phyloP scores from a whole-genome alignment of 345 rosid genomes.

The Nephelium lappaceum region DNA sequence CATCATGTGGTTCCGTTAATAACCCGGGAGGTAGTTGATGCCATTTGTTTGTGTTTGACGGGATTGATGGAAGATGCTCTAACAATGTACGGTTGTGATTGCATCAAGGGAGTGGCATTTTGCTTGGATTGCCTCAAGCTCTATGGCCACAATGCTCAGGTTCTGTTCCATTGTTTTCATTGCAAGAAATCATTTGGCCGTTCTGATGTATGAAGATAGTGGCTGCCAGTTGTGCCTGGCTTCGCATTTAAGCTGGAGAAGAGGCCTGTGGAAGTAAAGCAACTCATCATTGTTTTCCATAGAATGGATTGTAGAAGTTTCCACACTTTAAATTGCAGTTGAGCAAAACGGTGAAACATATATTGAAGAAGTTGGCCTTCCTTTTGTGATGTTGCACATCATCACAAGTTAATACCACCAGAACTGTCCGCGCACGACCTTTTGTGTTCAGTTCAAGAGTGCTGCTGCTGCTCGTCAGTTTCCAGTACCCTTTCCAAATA shows the following conservation, averaged over 20 bases:
- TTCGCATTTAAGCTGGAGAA: conserved; percentile 87
- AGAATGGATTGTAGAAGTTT: conserved; percentile 92
- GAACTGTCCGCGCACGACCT: not conserved
- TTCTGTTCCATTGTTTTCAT: too few species aligned
- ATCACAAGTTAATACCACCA: conserved; percentile 86
- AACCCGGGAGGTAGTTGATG: too few species aligned
- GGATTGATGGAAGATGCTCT: conserved; percentile 68
- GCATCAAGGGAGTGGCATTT: conserved; percentile 86
- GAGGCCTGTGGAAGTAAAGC: conserved; percentile 81
- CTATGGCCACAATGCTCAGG: conserved; percentile 20
- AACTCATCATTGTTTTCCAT: conserved; percentile 89
- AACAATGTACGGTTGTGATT: conserved; percentile 84
- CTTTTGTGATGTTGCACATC: conserved; percentile 94
- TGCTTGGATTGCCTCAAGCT: conserved; percentile 88
- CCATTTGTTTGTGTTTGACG: conserved; percentile 38
- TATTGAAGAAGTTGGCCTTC: conserved; percentile 93
- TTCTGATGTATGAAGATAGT: conserved; percentile 81
- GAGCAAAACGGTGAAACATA: conserved; percentile 87
- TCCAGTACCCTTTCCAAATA: conserved; percentile 89
- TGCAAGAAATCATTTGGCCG: conserved; percentile 40
- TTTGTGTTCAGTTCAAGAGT: conserved; percentile 82
- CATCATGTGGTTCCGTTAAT: too few species aligned
- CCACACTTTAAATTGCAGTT: conserved; percentile 70
- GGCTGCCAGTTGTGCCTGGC: conserved; percentile 54
- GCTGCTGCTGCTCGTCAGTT: conserved; percentile 94